Evolutionary conservation across 2,329 filamentous ascomycete genomes (phyloP).

Genomic region (Calonectria pseudoreteaudii): DNA sequence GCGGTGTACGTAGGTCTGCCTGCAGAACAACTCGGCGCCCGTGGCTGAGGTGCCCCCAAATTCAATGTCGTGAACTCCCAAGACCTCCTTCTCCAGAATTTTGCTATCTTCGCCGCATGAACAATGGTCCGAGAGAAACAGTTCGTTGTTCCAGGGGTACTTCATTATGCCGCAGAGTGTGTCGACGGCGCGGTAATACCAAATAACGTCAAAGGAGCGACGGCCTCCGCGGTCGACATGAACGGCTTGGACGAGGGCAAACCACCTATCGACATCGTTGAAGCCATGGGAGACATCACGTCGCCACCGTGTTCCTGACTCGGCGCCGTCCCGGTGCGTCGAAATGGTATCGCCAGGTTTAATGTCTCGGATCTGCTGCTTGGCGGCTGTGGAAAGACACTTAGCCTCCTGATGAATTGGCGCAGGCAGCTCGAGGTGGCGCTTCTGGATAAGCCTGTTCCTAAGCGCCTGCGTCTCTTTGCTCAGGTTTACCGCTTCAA

Average conservation of each 20-base stretch:
- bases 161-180: conserved; percentile 76
- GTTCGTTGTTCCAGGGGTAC: conserved; percentile 78
- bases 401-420: conserved; percentile 38
- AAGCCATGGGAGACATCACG: conserved; percentile 57
- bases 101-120: conserved; percentile 67
- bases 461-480: conserved; percentile 43
- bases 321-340: conserved; percentile 56
- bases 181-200: conserved; percentile 79
- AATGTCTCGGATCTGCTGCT: conserved; percentile 49
- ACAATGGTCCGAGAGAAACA: conserved; percentile 83
- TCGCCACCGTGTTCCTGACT: conserved; percentile 68
- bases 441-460: conserved; percentile 41
- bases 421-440: conserved; percentile 43
- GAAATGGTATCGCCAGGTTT: conserved; percentile 62
- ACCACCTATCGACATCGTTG: conserved; percentile 69
- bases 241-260: conserved; percentile 74
- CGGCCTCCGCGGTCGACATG: conserved; percentile 49
- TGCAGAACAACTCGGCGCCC: conserved; percentile 71
- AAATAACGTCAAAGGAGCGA: conserved; percentile 72
- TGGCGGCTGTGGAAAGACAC: conserved; percentile 29
- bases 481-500: conserved; percentile 54
- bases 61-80: conserved; percentile 68
- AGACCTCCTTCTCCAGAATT: conserved; percentile 66
- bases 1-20: conserved; percentile 74
- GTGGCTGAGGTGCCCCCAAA: conserved; percentile 65